Evolutionary conservation across 1,139 yeast species (phyloP), one percentile per base, ranked within the genome.

Genomic region (Hyphopichia buzzinii): DNA sequence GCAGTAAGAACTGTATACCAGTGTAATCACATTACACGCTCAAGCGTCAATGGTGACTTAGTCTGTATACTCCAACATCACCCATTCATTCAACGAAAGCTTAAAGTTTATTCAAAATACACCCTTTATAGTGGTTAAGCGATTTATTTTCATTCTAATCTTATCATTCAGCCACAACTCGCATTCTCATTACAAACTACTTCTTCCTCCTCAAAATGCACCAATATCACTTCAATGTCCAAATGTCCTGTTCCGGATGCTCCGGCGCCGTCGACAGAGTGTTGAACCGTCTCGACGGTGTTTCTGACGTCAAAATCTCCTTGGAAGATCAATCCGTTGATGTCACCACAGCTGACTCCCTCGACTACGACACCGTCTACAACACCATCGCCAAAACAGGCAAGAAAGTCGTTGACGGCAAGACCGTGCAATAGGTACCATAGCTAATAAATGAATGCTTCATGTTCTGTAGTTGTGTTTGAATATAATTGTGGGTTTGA

Each of bases 331-430:
- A 92, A 67, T 66, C 83, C 1, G 98, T 92, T 17, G 84, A 82
- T 50, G 96, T 92, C 31, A 67, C 69, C 44, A 79, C 96, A 7
- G 66, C 62, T 12, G 63, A 65, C 24, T 49, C 59, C 3, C 59
- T 84, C 28, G 74, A 77, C 38, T 88, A 85, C 55, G 95, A 89
- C 36, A 77, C 84, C 2, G 92, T 92, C 17, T 70, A 84, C 42
- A 81, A 74, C 38, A 80, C 89, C 39, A 90, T 92, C 49, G 71
- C 83, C 44, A 92, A 90, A 70, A 89, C 97, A 1, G 98, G 98
- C 23, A 92, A 90, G 70, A 79, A 80, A 51, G 84, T 92, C 40
- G 70, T 74, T 40, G 72, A 73, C 21, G 96, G 96, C 8, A 72
- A 74, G 40, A 62, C 69, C 23, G 54, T 75, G 43, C 48, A 50